Evolutionary conservation across 148 eudicot species (phyloP).

Genomic region (Diospyros lotus): DNA sequence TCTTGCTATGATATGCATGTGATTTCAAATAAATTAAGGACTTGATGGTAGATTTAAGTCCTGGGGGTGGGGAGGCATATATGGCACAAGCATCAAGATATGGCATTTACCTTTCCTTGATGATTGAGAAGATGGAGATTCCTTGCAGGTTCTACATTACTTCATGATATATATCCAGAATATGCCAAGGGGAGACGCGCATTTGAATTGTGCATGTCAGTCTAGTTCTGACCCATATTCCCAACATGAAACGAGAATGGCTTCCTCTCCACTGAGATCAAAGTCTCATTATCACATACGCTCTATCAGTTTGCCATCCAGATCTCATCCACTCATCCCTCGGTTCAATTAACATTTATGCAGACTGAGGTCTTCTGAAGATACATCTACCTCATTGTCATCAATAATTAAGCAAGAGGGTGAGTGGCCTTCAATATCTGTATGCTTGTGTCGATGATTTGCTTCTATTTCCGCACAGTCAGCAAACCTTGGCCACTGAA

Average conservation of each 20-base stretch:
- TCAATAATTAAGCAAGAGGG: constrained; percentile 26
- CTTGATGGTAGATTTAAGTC: too few relatives aligned
- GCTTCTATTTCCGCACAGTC: constrained; percentile 17
- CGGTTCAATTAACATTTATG: constrained; percentile 29
- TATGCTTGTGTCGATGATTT: constrained; percentile 20
- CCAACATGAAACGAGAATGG: constrained; percentile 7
- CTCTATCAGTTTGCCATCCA: constrained; percentile 30
- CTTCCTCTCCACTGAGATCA: constrained; percentile 20
- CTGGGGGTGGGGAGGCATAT: too few relatives aligned
- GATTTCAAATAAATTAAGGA: too few relatives aligned
- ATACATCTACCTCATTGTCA: constrained; percentile 33
- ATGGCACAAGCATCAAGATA: too few relatives aligned
- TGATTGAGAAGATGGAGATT: not conserved
- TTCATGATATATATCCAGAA: not conserved
- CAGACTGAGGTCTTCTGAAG: constrained; percentile 32
- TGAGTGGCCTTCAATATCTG: constrained; percentile 28
- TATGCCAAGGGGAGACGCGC: not conserved
- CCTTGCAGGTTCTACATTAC: not conserved
- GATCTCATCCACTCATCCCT: constrained; percentile 18
- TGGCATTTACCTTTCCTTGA: too few relatives aligned
- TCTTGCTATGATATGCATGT: too few relatives aligned
- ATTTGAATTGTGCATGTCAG: not conserved
- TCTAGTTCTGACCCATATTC: not conserved
- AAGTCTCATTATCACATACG: constrained; percentile 20
- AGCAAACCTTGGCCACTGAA: constrained; percentile 6